phyloP scores from a whole-genome alignment of 2,329 filamentous ascomycete genomes.

The Aspergillus sp. region DNA sequence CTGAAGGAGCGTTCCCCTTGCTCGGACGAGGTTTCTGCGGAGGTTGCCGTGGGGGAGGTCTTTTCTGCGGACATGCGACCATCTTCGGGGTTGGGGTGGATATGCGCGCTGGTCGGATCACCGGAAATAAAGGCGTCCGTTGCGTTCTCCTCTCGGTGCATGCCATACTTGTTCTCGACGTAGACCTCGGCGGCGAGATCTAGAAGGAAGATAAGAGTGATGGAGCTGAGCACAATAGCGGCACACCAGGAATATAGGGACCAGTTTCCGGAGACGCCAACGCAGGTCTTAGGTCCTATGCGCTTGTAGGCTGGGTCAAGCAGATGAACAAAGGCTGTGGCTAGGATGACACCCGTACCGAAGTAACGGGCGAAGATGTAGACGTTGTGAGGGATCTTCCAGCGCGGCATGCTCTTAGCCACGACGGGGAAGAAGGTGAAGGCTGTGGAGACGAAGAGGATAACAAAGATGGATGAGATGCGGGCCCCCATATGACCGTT shows the following conservation, averaged over 20 bases:
- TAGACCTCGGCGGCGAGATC: slow-evolving; percentile 56
- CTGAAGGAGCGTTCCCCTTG: slow-evolving; percentile 32
- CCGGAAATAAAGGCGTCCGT: slow-evolving; percentile 1
- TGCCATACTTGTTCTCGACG: slow-evolving; percentile 52
- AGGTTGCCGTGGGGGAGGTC: not conserved
- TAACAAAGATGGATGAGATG: slow-evolving; percentile 18
- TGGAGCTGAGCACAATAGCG: slow-evolving; percentile 14
- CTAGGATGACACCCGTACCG: slow-evolving; percentile 17
- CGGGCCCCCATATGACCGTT: slow-evolving; percentile 17
- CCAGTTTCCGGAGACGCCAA: slow-evolving; percentile 16
- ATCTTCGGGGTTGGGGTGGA: not conserved
- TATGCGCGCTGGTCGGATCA: not conserved
- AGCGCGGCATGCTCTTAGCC: slow-evolving; percentile 8
- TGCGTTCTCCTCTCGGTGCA: slow-evolving; percentile 28
- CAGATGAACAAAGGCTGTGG: slow-evolving; percentile 18
- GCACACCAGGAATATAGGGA: slow-evolving; percentile 17
- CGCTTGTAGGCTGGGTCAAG: slow-evolving; percentile 19
- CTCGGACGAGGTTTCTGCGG: slow-evolving; percentile 8
- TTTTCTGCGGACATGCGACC: not conserved
- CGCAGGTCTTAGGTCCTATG: slow-evolving; percentile 18
- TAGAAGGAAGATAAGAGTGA: slow-evolving; percentile 14
- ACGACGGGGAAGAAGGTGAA: slow-evolving; percentile 18
- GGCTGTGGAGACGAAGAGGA: slow-evolving; percentile 14
- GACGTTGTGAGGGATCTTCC: slow-evolving; percentile 14
- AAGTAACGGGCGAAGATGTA: slow-evolving; percentile 20